A percentile compares a stretch with the other conserved stretches of the same genome.
Conservation (phyloP, 2,329 filamentous ascomycete genomes). For the Nectriaceae sp. region DNA sequence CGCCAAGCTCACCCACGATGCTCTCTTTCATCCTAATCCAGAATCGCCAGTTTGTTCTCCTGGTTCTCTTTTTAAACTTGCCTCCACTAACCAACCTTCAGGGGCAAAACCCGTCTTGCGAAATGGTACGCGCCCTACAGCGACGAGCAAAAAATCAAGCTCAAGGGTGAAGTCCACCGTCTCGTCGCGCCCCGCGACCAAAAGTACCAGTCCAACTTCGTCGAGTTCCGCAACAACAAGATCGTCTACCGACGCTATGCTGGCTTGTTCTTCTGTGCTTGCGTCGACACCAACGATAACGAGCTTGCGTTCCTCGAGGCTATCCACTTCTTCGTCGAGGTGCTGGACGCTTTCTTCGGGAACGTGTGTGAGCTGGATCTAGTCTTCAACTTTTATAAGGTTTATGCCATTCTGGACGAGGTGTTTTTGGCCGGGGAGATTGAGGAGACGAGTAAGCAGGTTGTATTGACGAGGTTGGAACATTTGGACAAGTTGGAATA, state of each 20-base stretch:
- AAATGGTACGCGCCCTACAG: constrained; percentile 99
- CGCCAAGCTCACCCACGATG: constrained; percentile 41
- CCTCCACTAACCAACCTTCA: constrained; percentile 37
- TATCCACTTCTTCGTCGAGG: constrained; percentile 99
- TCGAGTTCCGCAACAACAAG: constrained; percentile 93
- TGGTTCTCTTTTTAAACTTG: background rate
- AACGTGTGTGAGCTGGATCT: constrained; percentile 98
- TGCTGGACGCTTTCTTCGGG: constrained; percentile 96
- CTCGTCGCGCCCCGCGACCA: constrained; percentile 97
- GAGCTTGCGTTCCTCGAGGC: constrained; percentile 95
- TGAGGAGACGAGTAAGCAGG: constrained; percentile 98
- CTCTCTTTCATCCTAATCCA: constrained; percentile 90
- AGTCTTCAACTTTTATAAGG: constrained; percentile 80
- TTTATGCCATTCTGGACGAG: constrained; percentile 98
- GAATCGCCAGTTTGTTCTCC: constrained; percentile 72
- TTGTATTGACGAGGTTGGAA: constrained; percentile 89
- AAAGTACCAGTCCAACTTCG: constrained; percentile 99
- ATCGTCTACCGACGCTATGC: constrained; percentile 97
- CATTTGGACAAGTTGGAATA: constrained; percentile 96
- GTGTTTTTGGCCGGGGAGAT: constrained; percentile 98
- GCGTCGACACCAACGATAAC: constrained; percentile 98
- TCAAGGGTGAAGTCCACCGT: constrained; percentile 98
- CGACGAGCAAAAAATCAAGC: constrained; percentile 98
- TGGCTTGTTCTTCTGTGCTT: constrained; percentile 98
- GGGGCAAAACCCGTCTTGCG: constrained; percentile 95